A percentile compares a stretch with the other conserved stretches of the same genome.
Evolutionary conservation across 148 eudicot species (phyloP).

Genomic region (Oxyria digyna): DNA sequence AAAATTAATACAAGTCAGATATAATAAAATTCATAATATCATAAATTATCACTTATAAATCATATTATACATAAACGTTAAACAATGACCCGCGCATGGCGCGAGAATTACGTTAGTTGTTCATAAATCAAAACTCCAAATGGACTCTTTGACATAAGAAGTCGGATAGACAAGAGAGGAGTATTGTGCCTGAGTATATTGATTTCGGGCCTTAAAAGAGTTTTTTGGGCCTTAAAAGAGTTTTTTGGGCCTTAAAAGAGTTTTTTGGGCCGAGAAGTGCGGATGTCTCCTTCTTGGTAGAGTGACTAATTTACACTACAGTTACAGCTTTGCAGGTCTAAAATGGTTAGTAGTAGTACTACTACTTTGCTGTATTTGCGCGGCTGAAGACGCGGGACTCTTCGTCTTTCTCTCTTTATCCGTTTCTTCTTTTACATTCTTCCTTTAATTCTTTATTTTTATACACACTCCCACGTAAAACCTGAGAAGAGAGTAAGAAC

Average conservation of each 20-base stretch:
- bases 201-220: neutral
- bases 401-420: constrained; percentile 3
- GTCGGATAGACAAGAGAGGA: neutral
- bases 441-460: neutral
- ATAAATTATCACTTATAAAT: too few relatives aligned
- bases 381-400: constrained; percentile 9
- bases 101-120: too few relatives aligned
- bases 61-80: too few relatives aligned
- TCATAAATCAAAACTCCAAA: too few relatives aligned
- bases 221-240: neutral
- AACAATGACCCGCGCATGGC: too few relatives aligned
- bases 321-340: constrained; percentile 1
- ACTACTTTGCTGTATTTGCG: constrained; percentile 2
- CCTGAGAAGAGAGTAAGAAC: neutral
- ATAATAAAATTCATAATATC: too few relatives aligned
- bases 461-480: neutral
- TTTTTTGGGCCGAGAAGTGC: neutral
- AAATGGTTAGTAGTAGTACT: neutral
- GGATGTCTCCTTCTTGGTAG: neutral
- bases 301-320: neutral
- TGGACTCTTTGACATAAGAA: too few relatives aligned
- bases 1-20: too few relatives aligned
- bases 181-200: neutral
- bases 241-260: neutral
- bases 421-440: neutral